Evolutionary conservation across 495 filamentous ascomycete genomes (phyloP).

Genomic region (Xylaria flabelliformis): DNA sequence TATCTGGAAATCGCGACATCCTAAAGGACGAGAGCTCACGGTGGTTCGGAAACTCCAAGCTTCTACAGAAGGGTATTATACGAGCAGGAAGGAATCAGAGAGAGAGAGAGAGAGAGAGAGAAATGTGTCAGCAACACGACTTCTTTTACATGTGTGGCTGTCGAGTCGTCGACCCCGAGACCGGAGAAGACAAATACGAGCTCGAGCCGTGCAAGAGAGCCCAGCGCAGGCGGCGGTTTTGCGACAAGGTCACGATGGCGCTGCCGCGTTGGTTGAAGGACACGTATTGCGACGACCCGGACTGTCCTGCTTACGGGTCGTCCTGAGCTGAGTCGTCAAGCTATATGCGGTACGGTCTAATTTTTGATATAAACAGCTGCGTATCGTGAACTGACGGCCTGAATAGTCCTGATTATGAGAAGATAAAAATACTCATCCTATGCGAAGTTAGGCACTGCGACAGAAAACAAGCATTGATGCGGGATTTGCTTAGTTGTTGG

Average conservation of each 20-base stretch:
- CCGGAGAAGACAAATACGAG: background rate
- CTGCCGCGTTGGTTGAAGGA: slow-evolving; percentile 20
- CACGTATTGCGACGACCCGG: slow-evolving; percentile 15
- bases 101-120: background rate
- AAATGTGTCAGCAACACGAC: slow-evolving; percentile 26
- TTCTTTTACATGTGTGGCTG: slow-evolving; percentile 26
- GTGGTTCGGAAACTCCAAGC: background rate
- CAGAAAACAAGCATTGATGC: background rate
- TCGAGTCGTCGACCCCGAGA: slow-evolving; percentile 15
- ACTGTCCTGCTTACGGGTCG: slow-evolving; percentile 12
- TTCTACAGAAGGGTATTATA: background rate
- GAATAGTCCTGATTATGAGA: background rate
- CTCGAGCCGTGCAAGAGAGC: slow-evolving; percentile 16
- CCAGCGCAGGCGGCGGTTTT: background rate
- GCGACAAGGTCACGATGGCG: slow-evolving; percentile 22
- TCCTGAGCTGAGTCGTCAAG: background rate
- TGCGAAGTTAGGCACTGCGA: background rate
- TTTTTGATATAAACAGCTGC: background rate
- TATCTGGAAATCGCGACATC: background rate
- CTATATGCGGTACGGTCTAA: background rate
- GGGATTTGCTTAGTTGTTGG: background rate
- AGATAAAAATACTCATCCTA: background rate
- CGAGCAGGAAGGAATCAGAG: background rate
- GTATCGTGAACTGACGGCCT: background rate
- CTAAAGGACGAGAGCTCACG: background rate